phyloP scores from a whole-genome alignment of 768 basidiomycete species.

The Mycena rebaudengoi region DNA sequence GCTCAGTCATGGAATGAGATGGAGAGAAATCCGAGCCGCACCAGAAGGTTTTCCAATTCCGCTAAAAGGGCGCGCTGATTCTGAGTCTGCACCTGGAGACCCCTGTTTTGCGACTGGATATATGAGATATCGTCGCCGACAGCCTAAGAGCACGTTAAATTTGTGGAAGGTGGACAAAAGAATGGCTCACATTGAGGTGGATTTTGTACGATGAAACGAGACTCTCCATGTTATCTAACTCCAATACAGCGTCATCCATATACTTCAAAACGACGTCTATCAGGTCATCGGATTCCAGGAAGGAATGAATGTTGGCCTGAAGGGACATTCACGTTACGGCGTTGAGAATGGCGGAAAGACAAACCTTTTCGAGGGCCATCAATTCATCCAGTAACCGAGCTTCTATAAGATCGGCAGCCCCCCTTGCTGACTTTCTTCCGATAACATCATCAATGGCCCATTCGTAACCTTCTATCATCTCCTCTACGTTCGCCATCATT shows the following conservation, averaged over 20 bases:
- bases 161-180: not conserved
- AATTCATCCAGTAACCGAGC: constrained; percentile 89
- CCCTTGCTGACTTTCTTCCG: constrained; percentile 67
- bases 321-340: constrained; percentile 16
- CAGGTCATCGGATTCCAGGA: constrained; percentile 95
- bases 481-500: constrained; percentile 92
- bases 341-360: constrained; percentile 5
- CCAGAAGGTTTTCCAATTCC: constrained; percentile 90
- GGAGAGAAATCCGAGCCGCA: constrained; percentile 39
- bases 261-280: constrained; percentile 85
- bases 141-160: constrained; percentile 58
- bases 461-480: constrained; percentile 98
- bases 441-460: constrained; percentile 89
- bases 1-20: not conserved
- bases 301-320: constrained; percentile 97
- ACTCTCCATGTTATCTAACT: constrained; percentile 91
- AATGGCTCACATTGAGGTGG: constrained; percentile 82
- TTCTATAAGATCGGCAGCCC: constrained; percentile 92
- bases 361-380: constrained; percentile 91
- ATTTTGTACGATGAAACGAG: constrained; percentile 95
- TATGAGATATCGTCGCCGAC: constrained; percentile 94
- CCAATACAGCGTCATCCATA: constrained; percentile 88
- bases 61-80: constrained; percentile 87
- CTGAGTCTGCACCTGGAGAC: constrained; percentile 96
- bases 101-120: constrained; percentile 96